Base-by-base conservation (phyloP, 2,329 filamentous ascomycete species). In the Metarhizium sp. region DNA sequence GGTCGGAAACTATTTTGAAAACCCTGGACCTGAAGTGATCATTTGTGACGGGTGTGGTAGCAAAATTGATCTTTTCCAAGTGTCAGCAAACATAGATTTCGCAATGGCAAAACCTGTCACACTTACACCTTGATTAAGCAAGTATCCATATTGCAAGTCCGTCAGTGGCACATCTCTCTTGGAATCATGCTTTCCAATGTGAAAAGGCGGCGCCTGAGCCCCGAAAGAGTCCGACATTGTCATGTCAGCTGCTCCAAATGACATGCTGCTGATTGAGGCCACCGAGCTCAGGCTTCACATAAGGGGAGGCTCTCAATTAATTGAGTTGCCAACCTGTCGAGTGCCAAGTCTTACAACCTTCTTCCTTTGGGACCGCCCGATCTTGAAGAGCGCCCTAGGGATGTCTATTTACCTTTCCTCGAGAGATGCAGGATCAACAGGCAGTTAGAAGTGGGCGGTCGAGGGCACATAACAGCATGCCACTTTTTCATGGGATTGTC, bases 1-100 rank as follows among this genome's bases (percentile, higher is more conserved):
- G 82, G 48, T 74, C 69, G 47, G 79, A 76, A 36, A 88, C 74
- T 34, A 88, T 74, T 29, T 75, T 73, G 60, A 87, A 75, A 16
- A 94, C 83, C 55, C 87, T 80, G 32, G 81, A 75, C 59, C 84
- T 85, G 69, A 92, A 94, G 64, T 84, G 78, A 20, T 75, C 69
- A 64, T 87, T 94, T 43, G 88, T 92, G 66, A 95, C 85, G 52
- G 88, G 86, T 18, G 84, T 85, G 4, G 88, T 92, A 60, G 88
- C 79, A 75, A 91, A 89, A 66, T 86, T 82, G 74, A 92, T 90
- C 87, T 92, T 45, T 43, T 51, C 14, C 11, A 14, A 48, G 6
- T 2, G 49, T 55, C 38, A 54, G 55, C 20, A 4, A 6, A 10
- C 30, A 16, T n/a, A 38, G n/a, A 45, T 25, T 10, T 25, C 18